A percentile compares a stretch with the other conserved stretches of the same genome.
phyloP scores from a whole-genome alignment of 1,284 basidiomycete species.

The Ustilago bromivora region DNA sequence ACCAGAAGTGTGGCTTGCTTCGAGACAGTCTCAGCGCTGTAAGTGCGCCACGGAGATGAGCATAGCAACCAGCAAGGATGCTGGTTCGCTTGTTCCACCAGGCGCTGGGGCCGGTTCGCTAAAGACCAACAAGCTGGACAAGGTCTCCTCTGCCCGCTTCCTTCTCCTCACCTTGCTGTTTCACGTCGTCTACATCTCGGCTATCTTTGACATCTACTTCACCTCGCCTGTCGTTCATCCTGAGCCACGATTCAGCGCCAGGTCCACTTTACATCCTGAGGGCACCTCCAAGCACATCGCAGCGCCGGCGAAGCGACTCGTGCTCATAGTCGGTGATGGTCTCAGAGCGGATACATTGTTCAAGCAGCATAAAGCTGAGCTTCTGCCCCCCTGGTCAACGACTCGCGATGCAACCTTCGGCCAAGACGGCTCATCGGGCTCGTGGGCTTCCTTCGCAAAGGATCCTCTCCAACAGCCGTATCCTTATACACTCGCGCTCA shows the following conservation, averaged over 20 bases:
- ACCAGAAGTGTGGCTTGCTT: not conserved
- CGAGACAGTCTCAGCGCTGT: not conserved
- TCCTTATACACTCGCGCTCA: constrained; percentile 34
- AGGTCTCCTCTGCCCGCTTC: constrained; percentile 72
- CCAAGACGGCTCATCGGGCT: constrained; percentile 15
- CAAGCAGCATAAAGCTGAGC: constrained; percentile 66
- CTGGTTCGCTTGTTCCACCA: constrained; percentile 1
- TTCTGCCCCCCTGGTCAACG: constrained; percentile 53
- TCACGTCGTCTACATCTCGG: constrained; percentile 58
- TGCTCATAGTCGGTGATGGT: constrained; percentile 81
- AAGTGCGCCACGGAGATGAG: constrained; percentile 13
- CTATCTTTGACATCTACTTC: constrained; percentile 89
- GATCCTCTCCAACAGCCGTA: constrained; percentile 27
- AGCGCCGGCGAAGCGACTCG: constrained; percentile 78
- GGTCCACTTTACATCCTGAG: constrained; percentile 12
- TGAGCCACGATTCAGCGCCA: constrained; percentile 47
- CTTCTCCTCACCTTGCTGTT: constrained; percentile 70
- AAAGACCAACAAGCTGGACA: constrained; percentile 68
- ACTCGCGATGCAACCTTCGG: constrained; percentile 1
- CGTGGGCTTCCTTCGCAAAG: constrained; percentile 35
- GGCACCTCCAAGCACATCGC: constrained; percentile 15
- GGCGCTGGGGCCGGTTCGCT: not conserved
- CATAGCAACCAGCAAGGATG: not conserved
- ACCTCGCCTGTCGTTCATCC: constrained; percentile 72
- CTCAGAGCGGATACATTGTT: constrained; percentile 85